Evolutionary conservation across 345 rosid species (phyloP).

Genomic region (Cardiospermum halicacabum): DNA sequence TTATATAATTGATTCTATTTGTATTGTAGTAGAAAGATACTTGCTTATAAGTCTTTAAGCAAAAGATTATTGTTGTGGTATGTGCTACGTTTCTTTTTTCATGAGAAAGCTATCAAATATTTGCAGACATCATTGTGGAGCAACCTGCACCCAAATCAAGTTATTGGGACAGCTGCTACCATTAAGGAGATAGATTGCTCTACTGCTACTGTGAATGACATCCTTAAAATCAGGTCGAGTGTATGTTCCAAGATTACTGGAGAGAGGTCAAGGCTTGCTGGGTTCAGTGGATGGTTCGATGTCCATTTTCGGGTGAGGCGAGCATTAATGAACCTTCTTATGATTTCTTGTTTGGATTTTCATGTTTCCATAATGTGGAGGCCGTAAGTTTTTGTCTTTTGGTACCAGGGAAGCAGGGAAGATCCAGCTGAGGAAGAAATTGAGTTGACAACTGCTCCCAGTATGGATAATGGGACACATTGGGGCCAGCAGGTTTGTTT

Average conservation of each 20-base stretch:
- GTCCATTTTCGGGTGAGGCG: constrained; percentile 88
- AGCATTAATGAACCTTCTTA: constrained; percentile 4
- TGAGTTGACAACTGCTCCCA: constrained; percentile 92
- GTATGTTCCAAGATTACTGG: constrained; percentile 44
- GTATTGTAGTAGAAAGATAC: neutral
- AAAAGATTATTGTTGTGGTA: neutral
- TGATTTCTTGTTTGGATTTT: neutral
- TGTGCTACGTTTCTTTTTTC: constrained; percentile 4
- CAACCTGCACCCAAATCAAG: constrained; percentile 86
- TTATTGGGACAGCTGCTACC: constrained; percentile 67
- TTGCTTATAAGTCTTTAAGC: neutral
- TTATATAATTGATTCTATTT: neutral
- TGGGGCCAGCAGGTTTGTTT: constrained; percentile 95
- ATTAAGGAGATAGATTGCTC: constrained; percentile 87
- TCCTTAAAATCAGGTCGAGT: constrained; percentile 57
- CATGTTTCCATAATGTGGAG: neutral
- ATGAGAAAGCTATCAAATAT: constrained; percentile 3
- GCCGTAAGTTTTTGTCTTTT: constrained; percentile 1
- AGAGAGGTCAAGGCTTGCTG: constrained; percentile 54
- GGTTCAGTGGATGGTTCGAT: constrained; percentile 97
- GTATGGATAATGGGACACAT: constrained; percentile 68
- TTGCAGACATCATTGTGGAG: constrained; percentile 86
- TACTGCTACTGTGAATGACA: constrained; percentile 68
- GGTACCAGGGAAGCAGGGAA: constrained; percentile 65
- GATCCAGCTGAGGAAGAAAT: constrained; percentile 67